phyloP scores from a whole-genome alignment of 352 stramenopile genomes.

The Pythium coloratum region DNA sequence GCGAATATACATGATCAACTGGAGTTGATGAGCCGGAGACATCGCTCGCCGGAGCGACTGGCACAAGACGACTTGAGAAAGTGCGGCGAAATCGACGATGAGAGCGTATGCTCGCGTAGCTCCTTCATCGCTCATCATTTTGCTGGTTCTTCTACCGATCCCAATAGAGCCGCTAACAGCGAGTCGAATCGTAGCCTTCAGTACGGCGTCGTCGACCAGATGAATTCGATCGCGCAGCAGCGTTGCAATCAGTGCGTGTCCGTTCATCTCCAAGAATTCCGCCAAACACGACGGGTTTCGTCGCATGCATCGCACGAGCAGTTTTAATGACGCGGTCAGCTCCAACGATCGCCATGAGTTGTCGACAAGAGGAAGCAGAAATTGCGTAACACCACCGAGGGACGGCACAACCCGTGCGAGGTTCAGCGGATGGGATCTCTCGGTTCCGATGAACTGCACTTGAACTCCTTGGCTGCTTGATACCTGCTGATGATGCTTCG shows the following conservation, averaged over 20 bases:
- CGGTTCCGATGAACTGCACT: conserved; percentile 60
- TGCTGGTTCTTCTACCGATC: neutral
- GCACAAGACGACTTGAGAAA: conserved; percentile 60
- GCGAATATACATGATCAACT: conserved; percentile 50
- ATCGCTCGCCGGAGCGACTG: conserved; percentile 43
- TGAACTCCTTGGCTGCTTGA: conserved; percentile 19
- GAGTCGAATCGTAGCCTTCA: conserved; percentile 44
- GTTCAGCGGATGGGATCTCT: conserved; percentile 44
- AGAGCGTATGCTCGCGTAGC: conserved; percentile 23
- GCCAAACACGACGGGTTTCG: conserved; percentile 60
- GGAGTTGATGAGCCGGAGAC: conserved; percentile 43
- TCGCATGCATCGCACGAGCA: conserved; percentile 50
- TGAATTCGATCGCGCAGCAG: conserved; percentile 42
- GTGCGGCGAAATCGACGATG: conserved; percentile 51
- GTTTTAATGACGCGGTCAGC: conserved; percentile 43
- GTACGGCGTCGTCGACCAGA: conserved; percentile 49
- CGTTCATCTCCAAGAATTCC: conserved; percentile 60
- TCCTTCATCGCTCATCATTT: conserved; percentile 9
- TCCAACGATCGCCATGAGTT: conserved; percentile 48
- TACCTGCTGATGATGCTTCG: conserved; percentile 27
- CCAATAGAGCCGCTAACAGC: conserved; percentile 40
- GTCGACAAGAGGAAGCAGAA: conserved; percentile 65
- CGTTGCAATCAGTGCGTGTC: conserved; percentile 49
- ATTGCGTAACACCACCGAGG: conserved; percentile 53
- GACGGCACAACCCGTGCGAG: conserved; percentile 58